These are phyloP conservation scores for Forsythia suspensa DNA, from an alignment of 257 asterid species.

Conservation along the genomic window DNA sequence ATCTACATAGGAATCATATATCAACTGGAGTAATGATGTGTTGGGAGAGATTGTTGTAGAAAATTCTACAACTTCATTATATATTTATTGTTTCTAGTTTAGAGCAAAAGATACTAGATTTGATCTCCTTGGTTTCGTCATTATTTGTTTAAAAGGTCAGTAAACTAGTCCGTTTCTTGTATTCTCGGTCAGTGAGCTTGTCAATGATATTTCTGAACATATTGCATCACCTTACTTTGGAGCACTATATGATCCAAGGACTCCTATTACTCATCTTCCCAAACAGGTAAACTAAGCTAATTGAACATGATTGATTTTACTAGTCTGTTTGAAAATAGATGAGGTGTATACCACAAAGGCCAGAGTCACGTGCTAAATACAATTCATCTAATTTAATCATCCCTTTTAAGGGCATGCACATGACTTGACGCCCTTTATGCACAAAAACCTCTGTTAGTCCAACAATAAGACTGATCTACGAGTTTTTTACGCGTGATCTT, in stretches of 20 bases:
- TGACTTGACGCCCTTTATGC: background rate
- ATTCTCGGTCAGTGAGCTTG: background rate
- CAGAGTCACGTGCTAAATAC: background rate
- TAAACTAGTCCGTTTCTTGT: background rate
- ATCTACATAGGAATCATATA: background rate
- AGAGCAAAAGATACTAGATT: background rate
- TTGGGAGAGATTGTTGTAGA: background rate
- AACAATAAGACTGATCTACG: background rate
- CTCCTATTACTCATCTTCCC: background rate
- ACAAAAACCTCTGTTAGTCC: background rate
- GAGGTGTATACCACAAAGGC: background rate
- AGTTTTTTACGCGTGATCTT: background rate
- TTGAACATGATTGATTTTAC: background rate
- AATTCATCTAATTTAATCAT: background rate
- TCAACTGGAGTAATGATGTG: background rate
- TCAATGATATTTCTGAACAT: background rate
- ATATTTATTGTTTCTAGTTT: background rate
- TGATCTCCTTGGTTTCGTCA: background rate
- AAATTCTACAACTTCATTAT: background rate
- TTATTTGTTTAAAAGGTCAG: background rate
- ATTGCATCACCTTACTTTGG: background rate
- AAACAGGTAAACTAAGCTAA: background rate
- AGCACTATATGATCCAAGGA: background rate
- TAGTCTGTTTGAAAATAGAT: background rate
- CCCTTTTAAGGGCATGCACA: background rate